Base-by-base conservation (phyloP, 1,284 basidiomycete species). In the Cystobasidiaceae sp. region DNA sequence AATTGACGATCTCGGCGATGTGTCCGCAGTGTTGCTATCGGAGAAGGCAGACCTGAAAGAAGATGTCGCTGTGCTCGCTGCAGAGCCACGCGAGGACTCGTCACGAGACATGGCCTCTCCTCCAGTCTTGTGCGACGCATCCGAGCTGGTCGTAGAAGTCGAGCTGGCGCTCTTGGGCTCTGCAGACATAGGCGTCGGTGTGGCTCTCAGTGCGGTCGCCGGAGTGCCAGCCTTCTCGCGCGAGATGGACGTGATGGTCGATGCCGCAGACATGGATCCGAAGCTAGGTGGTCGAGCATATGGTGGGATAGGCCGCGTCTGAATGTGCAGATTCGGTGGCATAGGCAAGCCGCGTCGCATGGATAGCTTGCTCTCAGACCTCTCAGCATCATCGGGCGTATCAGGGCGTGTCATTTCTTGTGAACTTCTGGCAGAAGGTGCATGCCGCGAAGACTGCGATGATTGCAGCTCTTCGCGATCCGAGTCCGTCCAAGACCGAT, bases 21-120 rank as follows among this genome's bases (percentile, higher is more conserved):
- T 64, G 21, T 64, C 61, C 8, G 61, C 61, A 6, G 61, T 64
- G 32, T 32, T 46, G 6, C 43, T 44, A 15, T 64, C 61, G 1
- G 61, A 64, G n/a, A 39, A 28, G 2, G 13, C 44, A 8, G 61
- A 64, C 39, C 52, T 51, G 33, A 45, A 64, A 48, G 61, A 55
- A 64, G 61, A 64, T 11, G 61, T 64, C 32, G 61, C 61, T 4
- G 51, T 64, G 44, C 61, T 64, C 7, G 61, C 33, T 15, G 61
- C 61, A 4, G 51, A 55, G 0, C 61, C 61, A 17, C 61, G 11
- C 6, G 61, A 64, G 6, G 61, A 64, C 41, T 64, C 61, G 23
- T 64, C 61, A 5, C 61, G 51, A 15, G 61, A 64, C 61, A 64
- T 64, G 44, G 61, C 41, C 45, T 64, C 61, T 30, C 61, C 61